Percentiles rank a stretch among this genome's conserved stretches.
phyloP scores from a whole-genome alignment of 1,139 yeast genomes.

The Taphrina flavorubra region DNA sequence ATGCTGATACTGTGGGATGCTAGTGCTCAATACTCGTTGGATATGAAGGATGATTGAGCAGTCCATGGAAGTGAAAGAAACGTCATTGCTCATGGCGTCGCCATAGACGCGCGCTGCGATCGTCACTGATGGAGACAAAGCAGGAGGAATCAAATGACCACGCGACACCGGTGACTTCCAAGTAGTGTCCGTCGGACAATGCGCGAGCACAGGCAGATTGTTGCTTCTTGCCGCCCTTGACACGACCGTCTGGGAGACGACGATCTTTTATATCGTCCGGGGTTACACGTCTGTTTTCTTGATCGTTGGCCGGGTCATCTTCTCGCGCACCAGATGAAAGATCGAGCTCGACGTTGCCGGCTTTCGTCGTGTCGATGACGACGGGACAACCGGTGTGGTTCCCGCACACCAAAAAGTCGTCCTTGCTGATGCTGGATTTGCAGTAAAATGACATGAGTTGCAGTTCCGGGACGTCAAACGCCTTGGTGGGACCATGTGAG shows the following conservation, averaged over 20 bases:
- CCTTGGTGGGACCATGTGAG: constrained; percentile 4
- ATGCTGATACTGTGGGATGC: neutral
- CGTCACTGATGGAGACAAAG: constrained; percentile 28
- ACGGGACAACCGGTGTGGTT: constrained; percentile 21
- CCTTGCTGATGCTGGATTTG: constrained; percentile 21
- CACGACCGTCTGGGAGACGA: no score
- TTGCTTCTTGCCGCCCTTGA: no score
- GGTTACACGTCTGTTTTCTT: neutral
- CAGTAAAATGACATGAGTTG: constrained; percentile 22
- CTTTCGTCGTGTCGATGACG: constrained; percentile 18
- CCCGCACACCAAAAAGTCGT: constrained; percentile 35
- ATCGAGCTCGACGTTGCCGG: neutral
- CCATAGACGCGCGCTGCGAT: constrained; percentile 21
- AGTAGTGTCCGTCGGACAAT: constrained; percentile 6
- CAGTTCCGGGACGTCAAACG: constrained; percentile 19
- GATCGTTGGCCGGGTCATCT: constrained; percentile 1
- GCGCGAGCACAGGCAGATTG: no score
- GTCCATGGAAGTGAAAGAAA: neutral
- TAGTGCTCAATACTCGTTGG: neutral
- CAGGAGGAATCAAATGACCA: constrained; percentile 32
- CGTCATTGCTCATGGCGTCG: constrained; percentile 11
- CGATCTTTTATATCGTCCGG: no score
- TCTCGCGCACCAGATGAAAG: neutral
- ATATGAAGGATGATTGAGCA: no score
- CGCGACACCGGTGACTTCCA: constrained; percentile 23